Conservation (phyloP, 768 basidiomycete species). For the Hortiboletus campestris region DNA sequence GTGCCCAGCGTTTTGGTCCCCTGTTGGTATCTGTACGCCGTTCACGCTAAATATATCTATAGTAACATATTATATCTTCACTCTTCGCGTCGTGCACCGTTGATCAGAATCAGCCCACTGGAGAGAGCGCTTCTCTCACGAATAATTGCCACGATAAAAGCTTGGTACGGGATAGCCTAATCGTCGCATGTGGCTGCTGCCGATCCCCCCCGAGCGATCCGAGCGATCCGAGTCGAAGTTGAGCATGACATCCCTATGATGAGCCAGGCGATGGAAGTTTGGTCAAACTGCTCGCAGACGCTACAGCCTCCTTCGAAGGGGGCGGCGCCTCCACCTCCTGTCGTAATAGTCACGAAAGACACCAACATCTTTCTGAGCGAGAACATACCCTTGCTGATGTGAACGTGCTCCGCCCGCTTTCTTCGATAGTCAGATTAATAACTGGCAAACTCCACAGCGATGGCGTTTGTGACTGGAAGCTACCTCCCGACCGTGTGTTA, state of each 20-base stretch:
- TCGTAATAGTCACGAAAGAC: conserved; percentile 1
- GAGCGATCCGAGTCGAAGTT: neutral
- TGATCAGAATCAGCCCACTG: neutral
- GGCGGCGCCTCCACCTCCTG: conserved; percentile 2
- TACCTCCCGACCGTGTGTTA: conserved; percentile 9
- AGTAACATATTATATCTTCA: too few species aligned
- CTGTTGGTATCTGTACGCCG: too few species aligned
- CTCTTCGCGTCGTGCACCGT: neutral
- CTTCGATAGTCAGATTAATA: neutral
- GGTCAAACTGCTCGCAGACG: neutral
- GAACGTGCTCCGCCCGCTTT: conserved; percentile 1
- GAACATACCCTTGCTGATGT: conserved; percentile 1
- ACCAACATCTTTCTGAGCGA: neutral
- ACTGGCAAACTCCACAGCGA: conserved; percentile 9
- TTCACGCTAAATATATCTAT: too few species aligned
- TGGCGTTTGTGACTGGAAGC: neutral
- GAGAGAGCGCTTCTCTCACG: neutral
- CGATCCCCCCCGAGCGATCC: neutral
- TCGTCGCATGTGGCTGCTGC: neutral
- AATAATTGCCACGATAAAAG: neutral
- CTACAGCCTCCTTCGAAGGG: neutral
- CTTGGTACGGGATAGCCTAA: neutral
- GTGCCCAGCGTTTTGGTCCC: too few species aligned
- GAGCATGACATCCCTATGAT: neutral
- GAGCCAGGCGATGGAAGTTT: neutral